Evolutionary conservation across 1,284 basidiomycete genomes (phyloP), one percentile per base, ranked within the genome.

Genomic region (Puccinia hordei): DNA sequence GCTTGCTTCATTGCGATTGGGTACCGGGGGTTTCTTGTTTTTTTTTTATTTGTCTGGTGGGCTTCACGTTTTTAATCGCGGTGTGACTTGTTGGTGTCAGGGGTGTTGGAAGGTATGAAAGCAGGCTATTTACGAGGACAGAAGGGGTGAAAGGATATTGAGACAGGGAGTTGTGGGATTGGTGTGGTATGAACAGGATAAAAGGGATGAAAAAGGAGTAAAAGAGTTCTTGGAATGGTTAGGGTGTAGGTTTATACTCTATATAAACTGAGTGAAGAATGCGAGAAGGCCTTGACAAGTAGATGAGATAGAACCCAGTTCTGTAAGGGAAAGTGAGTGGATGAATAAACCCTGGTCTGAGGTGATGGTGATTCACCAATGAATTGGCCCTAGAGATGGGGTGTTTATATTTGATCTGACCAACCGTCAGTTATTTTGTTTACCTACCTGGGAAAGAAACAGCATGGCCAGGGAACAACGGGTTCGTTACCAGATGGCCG

Each of bases 1-100:
- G 63, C 12, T 44, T 66, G 63, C 63, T 44, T 66, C 63, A 66
- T 66, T n/a, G n/a, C 38, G 63, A 24, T 44, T 10, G 63, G 27
- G 4, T n/a, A 24, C 53, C n/a, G n/a, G n/a, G 24, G n/a, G 9
- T 55, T 55, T 4, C 19, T n/a, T 12, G 13, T 49, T 19, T 49
- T 13, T 44, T 44, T 44, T 44, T 44, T 6, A 13, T 44, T 13
- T 61, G 57, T 24, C 5, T 57, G 53, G n/a, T 57, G n/a, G 27
- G 24, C 6, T n/a, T 8, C 27, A 1, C 13, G n/a, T n/a, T 8
- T 57, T 17, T 17, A n/a, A n/a, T n/a, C n/a, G 24, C 6, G 33
- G 13, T 59, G 13, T 33, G 13, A 59, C 57, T 59, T 59, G 57
- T 59, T 27, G 24, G 9, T 24, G 6, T 12, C 4, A 41, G 12